Evolutionary conservation across 2,329 filamentous ascomycete species (phyloP).

Genomic region (Ophiostoma novo-ulmi): DNA sequence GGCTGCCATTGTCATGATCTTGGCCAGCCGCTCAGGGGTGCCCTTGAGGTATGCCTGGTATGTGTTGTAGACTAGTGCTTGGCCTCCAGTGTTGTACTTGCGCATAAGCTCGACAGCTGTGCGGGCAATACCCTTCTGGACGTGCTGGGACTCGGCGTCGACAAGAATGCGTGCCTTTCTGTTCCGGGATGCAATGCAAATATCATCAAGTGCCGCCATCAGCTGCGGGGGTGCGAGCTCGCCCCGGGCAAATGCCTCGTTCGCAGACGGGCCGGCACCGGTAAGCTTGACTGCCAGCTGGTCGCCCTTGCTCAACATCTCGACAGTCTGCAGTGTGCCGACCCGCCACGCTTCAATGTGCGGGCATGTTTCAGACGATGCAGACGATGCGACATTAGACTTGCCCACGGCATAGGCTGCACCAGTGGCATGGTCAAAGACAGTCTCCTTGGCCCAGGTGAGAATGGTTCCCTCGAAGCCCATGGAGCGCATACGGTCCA

Average conservation of each 20-base stretch:
- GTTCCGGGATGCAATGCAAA: conserved; percentile 10
- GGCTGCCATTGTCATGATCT: neutral
- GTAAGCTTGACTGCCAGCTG: conserved; percentile 12
- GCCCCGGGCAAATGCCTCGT: neutral
- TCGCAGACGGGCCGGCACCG: neutral
- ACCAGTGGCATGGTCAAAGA: neutral
- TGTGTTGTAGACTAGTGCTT: conserved; percentile 12
- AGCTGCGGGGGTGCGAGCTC: conserved; percentile 10
- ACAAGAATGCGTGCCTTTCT: conserved; percentile 4
- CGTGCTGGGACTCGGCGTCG: conserved; percentile 10
- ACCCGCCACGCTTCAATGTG: conserved; percentile 12
- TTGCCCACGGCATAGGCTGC: neutral
- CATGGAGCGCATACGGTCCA: conserved; percentile 5
- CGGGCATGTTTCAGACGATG: neutral
- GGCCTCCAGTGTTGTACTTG: conserved; percentile 10
- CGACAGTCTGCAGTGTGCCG: conserved; percentile 5
- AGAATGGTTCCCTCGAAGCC: conserved; percentile 12
- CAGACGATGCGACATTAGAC: neutral
- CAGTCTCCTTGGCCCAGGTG: conserved; percentile 13
- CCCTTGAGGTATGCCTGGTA: conserved; percentile 13
- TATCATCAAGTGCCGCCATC: conserved; percentile 8
- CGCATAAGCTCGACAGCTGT: conserved; percentile 13
- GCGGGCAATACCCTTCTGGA: conserved; percentile 9
- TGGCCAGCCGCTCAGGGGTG: neutral
- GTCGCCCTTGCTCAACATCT: conserved; percentile 6